A percentile compares a stretch with the other conserved stretches of the same genome.
phyloP scores from a whole-genome alignment of 352 stramenopile species.

The Phytophthora europaea region DNA sequence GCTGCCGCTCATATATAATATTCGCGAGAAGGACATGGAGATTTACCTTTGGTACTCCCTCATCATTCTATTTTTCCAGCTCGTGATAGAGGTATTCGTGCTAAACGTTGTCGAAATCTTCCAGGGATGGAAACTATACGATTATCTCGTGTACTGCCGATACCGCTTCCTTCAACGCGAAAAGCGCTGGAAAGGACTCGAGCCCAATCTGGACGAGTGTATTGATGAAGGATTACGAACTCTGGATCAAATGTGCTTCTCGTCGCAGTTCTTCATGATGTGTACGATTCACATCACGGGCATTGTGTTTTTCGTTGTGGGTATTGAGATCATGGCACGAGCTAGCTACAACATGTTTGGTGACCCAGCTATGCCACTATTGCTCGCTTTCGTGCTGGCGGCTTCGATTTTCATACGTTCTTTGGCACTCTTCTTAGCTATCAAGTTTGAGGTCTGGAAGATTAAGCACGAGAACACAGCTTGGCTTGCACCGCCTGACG shows the following conservation, averaged over 20 bases:
- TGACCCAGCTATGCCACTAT: constrained; percentile 91
- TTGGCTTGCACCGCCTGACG: constrained; percentile 92
- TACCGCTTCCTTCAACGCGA: constrained; percentile 97
- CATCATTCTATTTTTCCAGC: constrained; percentile 96
- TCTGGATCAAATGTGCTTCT: constrained; percentile 98
- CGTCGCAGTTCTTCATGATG: constrained; percentile 98
- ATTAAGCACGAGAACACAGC: constrained; percentile 97
- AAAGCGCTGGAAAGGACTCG: constrained; percentile 97
- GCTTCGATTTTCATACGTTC: constrained; percentile 69
- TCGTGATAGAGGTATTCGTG: constrained; percentile 96
- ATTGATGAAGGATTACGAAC: constrained; percentile 97
- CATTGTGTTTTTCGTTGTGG: constrained; percentile 96
- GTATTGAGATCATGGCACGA: constrained; percentile 97
- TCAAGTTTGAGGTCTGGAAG: constrained; percentile 94
- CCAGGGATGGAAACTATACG: constrained; percentile 98
- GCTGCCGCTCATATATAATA: constrained; percentile 96
- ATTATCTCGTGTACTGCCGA: constrained; percentile 97
- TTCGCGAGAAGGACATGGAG: constrained; percentile 98
- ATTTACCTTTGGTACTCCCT: constrained; percentile 97
- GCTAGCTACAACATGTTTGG: constrained; percentile 97
- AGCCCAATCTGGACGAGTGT: constrained; percentile 97
- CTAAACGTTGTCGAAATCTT: constrained; percentile 97
- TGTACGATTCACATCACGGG: constrained; percentile 94
- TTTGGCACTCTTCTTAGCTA: constrained; percentile 85
- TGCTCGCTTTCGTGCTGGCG: constrained; percentile 81